These are phyloP conservation scores for Phytophthora fragariae DNA, from an alignment of 352 stramenopile genomes.

Conservation along the genomic window DNA sequence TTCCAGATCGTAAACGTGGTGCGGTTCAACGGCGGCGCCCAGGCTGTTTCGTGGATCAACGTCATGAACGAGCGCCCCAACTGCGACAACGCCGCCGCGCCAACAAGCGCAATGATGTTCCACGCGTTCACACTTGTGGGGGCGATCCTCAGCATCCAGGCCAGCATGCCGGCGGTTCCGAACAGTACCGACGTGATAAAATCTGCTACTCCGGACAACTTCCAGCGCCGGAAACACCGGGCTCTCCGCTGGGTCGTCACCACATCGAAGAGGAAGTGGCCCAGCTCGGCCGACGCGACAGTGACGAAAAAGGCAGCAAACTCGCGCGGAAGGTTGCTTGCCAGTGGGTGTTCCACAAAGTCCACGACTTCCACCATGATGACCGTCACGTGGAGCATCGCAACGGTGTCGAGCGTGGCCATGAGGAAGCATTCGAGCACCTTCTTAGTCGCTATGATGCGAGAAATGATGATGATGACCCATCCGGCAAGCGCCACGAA, in stretches of 20 bases:
- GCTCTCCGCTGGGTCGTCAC: constrained; percentile 10
- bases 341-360: constrained; percentile 56
- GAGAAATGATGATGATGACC: constrained; percentile 60
- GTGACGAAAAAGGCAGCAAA: constrained; percentile 63
- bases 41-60: constrained; percentile 52
- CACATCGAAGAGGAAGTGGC: constrained; percentile 38
- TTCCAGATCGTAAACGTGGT: constrained; percentile 45
- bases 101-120: constrained; percentile 47
- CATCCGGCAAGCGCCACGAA: constrained; percentile 62
- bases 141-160: constrained; percentile 32
- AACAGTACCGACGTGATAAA: constrained; percentile 35
- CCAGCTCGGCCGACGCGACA: constrained; percentile 44
- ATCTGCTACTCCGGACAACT: constrained; percentile 10
- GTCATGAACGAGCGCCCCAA: constrained; percentile 46
- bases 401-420: constrained; percentile 62
- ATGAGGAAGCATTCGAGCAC: constrained; percentile 62
- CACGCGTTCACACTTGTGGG: constrained; percentile 29
- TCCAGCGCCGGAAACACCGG: constrained; percentile 23
- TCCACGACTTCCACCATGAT: constrained; percentile 74
- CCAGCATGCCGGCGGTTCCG: constrained; percentile 23
- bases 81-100: constrained; percentile 47
- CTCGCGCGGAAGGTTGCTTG: constrained; percentile 40
- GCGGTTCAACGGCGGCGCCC: constrained; percentile 26
- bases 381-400: constrained; percentile 58
- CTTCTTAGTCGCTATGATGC: constrained; percentile 65